phyloP scores from a whole-genome alignment of 2,329 filamentous ascomycete genomes.

The Aspergillus hortae region DNA sequence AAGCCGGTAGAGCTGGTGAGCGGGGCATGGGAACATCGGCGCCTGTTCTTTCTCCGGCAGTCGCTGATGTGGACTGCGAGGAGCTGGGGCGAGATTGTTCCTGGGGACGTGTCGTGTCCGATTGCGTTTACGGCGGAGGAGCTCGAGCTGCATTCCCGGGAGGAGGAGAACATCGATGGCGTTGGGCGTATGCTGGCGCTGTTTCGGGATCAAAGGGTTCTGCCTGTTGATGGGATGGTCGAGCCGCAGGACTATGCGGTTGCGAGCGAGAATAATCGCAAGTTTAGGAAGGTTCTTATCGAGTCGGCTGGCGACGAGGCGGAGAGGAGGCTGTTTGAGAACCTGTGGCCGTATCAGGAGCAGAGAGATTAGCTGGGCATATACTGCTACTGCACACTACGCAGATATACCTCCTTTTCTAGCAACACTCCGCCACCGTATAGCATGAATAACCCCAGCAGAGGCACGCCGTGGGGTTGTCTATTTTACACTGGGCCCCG shows the following conservation, averaged over 20 bases:
- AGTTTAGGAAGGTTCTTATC: neutral
- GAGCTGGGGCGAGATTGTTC: slow-evolving; percentile 20
- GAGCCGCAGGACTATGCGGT: neutral
- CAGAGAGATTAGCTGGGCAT: neutral
- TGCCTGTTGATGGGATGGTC: slow-evolving; percentile 2
- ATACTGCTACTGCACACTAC: too few species aligned
- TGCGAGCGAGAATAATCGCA: neutral
- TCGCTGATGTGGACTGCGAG: slow-evolving; percentile 22
- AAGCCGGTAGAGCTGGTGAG: slow-evolving; percentile 32
- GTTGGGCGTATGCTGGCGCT: slow-evolving; percentile 22
- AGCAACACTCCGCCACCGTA: too few species aligned
- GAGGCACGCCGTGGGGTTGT: neutral
- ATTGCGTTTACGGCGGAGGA: slow-evolving; percentile 22
- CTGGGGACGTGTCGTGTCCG: slow-evolving; percentile 15
- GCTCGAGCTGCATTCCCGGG: slow-evolving; percentile 21
- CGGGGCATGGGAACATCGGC: slow-evolving; percentile 28
- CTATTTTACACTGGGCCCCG: neutral
- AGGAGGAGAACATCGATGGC: slow-evolving; percentile 29
- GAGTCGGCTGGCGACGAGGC: neutral
- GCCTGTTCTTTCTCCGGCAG: slow-evolving; percentile 33
- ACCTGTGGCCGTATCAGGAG: neutral
- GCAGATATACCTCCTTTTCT: too few species aligned
- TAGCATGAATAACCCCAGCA: neutral
- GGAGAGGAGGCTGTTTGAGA: neutral
- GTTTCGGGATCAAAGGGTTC: neutral